Evolutionary conservation across 192 early-diverging fungal species (phyloP).

Genomic region (Entomortierella chlamydospora): DNA sequence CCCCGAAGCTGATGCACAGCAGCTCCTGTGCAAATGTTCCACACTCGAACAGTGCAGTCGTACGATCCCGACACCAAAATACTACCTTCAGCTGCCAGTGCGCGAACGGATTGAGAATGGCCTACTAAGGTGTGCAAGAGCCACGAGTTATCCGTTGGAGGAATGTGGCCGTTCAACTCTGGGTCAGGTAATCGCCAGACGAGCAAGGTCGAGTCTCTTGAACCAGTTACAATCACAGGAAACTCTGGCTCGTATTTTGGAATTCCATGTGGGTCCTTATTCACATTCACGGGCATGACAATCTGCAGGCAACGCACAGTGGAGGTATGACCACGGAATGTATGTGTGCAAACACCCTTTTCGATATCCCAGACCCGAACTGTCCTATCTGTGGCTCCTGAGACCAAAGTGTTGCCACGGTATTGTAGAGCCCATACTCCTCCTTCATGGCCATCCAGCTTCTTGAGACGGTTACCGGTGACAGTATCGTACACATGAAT

Average conservation of each 20-base stretch:
- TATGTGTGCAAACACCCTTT: constrained; percentile 88
- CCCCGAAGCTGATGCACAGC: constrained; percentile 79
- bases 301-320: constrained; percentile 96
- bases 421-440: constrained; percentile 99
- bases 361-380: constrained; percentile 98
- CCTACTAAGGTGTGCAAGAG: constrained; percentile 86
- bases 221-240: constrained; percentile 95
- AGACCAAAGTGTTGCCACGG: constrained; percentile 88
- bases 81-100: constrained; percentile 90
- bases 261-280: constrained; percentile 53
- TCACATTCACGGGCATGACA: constrained; percentile 75
- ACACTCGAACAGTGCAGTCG: constrained; percentile 90
- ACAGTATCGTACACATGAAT: constrained; percentile 94
- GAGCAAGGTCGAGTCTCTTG: constrained; percentile 90
- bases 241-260: constrained; percentile 70
- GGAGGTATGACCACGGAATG: constrained; percentile 93
- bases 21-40: constrained; percentile 85
- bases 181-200: constrained; percentile 95
- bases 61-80: constrained; percentile 92
- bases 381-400: constrained; percentile 94
- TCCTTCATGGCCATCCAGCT: constrained; percentile 89
- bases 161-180: constrained; percentile 48
- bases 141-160: constrained; percentile 62
- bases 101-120: constrained; percentile 92
- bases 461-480: constrained; percentile 79